These are phyloP conservation scores for Ambispora gerdemannii DNA, from an alignment of 192 early-diverging fungal species.

Conservation along the genomic window DNA sequence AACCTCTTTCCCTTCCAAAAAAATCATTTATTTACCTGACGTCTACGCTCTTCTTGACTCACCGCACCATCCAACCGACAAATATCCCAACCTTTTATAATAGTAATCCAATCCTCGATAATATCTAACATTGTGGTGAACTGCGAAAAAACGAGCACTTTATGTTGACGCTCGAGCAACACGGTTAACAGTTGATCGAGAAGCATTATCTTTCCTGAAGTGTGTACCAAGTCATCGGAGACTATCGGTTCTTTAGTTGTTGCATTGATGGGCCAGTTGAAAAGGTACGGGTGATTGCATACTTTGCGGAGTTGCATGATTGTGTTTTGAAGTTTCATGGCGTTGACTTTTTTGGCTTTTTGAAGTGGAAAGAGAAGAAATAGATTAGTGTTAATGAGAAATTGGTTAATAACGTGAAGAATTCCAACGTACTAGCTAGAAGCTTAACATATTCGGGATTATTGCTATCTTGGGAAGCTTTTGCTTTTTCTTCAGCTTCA, in stretches of 20 bases:
- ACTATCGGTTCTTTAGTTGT: conserved; percentile 49
- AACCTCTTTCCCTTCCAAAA: too few species aligned
- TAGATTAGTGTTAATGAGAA: too few species aligned
- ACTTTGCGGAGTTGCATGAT: conserved; percentile 93
- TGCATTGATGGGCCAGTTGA: conserved; percentile 74
- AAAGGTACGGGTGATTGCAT: conserved; percentile 96
- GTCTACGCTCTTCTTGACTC: conserved; percentile 74
- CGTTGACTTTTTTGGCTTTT: conserved; percentile 44
- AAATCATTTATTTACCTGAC: conserved; percentile 42
- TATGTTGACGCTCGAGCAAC: conserved; percentile 79
- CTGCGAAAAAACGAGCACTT: conserved; percentile 93
- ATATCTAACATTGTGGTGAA: conserved; percentile 88
- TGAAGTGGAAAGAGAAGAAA: background rate
- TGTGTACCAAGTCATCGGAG: conserved; percentile 56
- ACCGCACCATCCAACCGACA: conserved; percentile 92
- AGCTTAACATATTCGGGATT: too few species aligned
- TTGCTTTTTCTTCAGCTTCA: background rate
- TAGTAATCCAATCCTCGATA: conserved; percentile 85
- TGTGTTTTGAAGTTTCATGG: conserved; percentile 79
- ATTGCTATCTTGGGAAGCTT: background rate
- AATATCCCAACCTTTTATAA: conserved; percentile 70
- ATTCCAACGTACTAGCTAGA: too few species aligned
- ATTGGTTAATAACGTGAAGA: too few species aligned
- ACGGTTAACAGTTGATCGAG: conserved; percentile 78
- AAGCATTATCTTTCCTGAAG: conserved; percentile 85